phyloP scores from a whole-genome alignment of 331 rosid species.

The Acacia concinna region DNA sequence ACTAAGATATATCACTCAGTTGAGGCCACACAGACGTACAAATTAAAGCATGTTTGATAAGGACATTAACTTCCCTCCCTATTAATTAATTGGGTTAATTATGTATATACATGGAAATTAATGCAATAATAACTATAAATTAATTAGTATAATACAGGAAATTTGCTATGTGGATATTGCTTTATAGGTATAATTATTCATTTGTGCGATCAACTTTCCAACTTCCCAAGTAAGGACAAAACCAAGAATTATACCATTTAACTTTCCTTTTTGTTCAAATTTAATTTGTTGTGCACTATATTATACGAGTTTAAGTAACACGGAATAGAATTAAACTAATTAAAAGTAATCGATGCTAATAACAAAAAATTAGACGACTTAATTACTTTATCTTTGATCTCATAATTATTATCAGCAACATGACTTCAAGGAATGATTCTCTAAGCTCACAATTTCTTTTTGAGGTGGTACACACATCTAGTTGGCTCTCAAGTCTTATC shows the following conservation, averaged over 20 bases:
- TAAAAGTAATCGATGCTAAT: not conserved
- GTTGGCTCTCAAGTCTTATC: not conserved
- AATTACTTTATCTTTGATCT: not conserved
- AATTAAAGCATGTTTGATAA: not conserved
- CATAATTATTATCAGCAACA: not conserved
- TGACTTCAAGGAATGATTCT: not conserved
- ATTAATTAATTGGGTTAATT: not conserved
- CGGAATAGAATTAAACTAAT: not conserved
- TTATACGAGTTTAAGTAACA: not conserved
- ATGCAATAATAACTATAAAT: not conserved
- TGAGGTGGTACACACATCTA: not conserved
- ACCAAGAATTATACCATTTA: not conserved
- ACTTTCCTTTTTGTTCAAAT: not conserved
- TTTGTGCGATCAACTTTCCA: not conserved
- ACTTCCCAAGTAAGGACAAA: constrained; percentile 23
- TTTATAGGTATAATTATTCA: not conserved
- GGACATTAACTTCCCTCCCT: not conserved
- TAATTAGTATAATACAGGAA: not conserved
- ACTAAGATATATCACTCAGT: constrained; percentile 9
- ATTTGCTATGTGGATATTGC: not conserved
- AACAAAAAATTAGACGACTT: not conserved
- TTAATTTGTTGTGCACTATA: not conserved
- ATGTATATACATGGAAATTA: not conserved
- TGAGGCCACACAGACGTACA: not conserved
- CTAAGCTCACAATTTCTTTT: too few species aligned